Percentiles rank a stretch among this genome's conserved stretches.
Conservation (phyloP, 257 asterid species). For the Nicotiana tomentosiformis region DNA sequence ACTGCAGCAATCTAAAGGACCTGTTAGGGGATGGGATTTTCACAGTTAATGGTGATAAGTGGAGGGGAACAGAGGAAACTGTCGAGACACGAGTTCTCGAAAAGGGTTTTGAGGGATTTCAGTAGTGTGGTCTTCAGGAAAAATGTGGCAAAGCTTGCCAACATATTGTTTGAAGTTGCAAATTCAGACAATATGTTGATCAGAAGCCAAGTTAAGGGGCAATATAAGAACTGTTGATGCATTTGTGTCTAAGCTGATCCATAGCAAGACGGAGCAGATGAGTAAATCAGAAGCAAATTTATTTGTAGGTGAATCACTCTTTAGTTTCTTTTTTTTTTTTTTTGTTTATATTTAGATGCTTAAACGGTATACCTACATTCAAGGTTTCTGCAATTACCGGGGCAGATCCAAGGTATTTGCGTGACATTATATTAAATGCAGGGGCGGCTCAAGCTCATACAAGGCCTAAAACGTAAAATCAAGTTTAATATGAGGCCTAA, state of each 20-base stretch:
- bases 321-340: not conserved
- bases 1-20: conserved; percentile 29
- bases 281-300: conserved; percentile 9
- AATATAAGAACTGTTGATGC: conserved; percentile 31
- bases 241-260: conserved; percentile 43
- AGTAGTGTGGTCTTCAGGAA: conserved; percentile 33
- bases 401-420: conserved; percentile 36
- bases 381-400: conserved; percentile 42
- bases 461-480: too few species aligned
- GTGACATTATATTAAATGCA: conserved; percentile 31
- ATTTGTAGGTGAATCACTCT: conserved; percentile 18
- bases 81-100: conserved; percentile 43
- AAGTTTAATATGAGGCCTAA: too few species aligned
- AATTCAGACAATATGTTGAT: conserved; percentile 3
- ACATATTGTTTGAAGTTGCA: conserved; percentile 19
- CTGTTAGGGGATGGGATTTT: conserved; percentile 43
- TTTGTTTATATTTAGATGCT: not conserved
- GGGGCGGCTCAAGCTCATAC: too few species aligned
- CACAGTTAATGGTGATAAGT: conserved; percentile 41
- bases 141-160: conserved; percentile 31
- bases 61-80: conserved; percentile 39
- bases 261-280: conserved; percentile 38
- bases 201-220: conserved; percentile 40
- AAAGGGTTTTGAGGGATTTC: conserved; percentile 33
- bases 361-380: not conserved